phyloP scores from a whole-genome alignment of 192 early-diverging fungal species.

The Coemansia sp. region DNA sequence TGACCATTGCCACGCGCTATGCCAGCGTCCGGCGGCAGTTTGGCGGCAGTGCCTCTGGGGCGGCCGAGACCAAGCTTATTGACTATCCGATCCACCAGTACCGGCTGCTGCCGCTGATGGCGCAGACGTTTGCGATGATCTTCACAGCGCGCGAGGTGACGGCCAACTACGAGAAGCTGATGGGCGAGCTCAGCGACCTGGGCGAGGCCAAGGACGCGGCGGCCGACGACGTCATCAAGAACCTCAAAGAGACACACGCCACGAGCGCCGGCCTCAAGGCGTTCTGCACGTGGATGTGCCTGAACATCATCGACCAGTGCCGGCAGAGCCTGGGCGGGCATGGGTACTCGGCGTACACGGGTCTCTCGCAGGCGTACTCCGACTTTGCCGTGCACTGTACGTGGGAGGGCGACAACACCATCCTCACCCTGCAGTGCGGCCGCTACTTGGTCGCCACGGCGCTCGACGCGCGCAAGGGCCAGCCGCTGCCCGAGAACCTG shows the following conservation, averaged over 20 bases:
- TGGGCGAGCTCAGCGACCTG: constrained; percentile 72
- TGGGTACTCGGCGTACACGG: constrained; percentile 92
- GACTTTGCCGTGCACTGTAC: constrained; percentile 93
- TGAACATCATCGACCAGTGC: constrained; percentile 90
- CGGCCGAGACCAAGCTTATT: constrained; percentile 84
- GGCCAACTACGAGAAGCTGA: constrained; percentile 76
- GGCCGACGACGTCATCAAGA: constrained; percentile 64
- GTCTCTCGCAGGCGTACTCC: constrained; percentile 79
- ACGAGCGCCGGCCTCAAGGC: constrained; percentile 92
- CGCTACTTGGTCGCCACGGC: constrained; percentile 80
- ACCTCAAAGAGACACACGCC: constrained; percentile 89
- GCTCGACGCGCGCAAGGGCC: constrained; percentile 71
- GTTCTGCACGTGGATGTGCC: constrained; percentile 90
- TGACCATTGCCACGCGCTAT: constrained; percentile 90
- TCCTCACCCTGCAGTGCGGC: constrained; percentile 85
- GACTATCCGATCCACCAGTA: constrained; percentile 95
- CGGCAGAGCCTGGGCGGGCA: constrained; percentile 91
- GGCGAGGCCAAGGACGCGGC: constrained; percentile 63
- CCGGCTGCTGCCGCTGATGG: constrained; percentile 89
- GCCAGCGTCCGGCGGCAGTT: constrained; percentile 93
- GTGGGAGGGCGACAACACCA: constrained; percentile 92
- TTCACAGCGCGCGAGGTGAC: constrained; percentile 87
- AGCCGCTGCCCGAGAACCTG: constrained; percentile 78
- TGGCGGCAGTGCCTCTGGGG: constrained; percentile 57
- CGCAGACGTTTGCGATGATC: constrained; percentile 88